Evolutionary conservation across 139 green algal genomes (phyloP).

Genomic region (Chlorokybus atmophyticus): DNA sequence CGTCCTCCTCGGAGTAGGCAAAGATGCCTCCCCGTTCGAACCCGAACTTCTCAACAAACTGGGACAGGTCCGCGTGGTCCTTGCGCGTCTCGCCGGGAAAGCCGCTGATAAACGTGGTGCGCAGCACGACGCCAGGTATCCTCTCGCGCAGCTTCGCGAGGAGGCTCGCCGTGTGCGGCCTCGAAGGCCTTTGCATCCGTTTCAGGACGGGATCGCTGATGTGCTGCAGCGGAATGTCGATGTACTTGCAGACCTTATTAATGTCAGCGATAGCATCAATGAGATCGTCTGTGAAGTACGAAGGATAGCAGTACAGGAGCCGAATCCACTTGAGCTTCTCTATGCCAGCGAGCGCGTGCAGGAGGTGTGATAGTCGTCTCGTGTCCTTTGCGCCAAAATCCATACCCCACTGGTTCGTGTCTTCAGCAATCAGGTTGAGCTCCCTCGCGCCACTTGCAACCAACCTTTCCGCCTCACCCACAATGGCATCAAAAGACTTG

Average conservation of each 20-base stretch:
- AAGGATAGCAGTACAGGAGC: conserved; percentile 77
- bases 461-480: conserved; percentile 50
- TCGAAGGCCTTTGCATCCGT: conserved; percentile 62
- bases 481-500: conserved; percentile 53
- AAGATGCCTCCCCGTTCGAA: conserved; percentile 78
- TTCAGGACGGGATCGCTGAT: conserved; percentile 70
- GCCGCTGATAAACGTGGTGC: conserved; percentile 75
- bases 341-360: conserved; percentile 54
- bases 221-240: conserved; percentile 91
- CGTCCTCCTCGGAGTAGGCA: conserved; percentile 71
- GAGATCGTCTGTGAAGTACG: conserved; percentile 56
- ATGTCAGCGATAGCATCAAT: conserved; percentile 65
- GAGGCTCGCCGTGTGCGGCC: conserved; percentile 55
- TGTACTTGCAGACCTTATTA: conserved; percentile 78
- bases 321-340: conserved; percentile 67
- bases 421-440: conserved; percentile 73
- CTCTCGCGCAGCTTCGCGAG: conserved; percentile 55
- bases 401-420: conserved; percentile 74
- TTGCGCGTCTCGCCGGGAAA: conserved; percentile 50
- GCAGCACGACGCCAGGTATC: conserved; percentile 63
- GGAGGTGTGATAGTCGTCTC: conserved; percentile 51
- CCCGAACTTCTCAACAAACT: conserved; percentile 46
- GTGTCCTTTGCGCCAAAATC: conserved; percentile 38
- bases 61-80: conserved; percentile 59
- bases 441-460: conserved; percentile 50